Percentiles rank a stretch among this genome's conserved stretches.
Evolutionary conservation across 352 stramenopile genomes (phyloP).

Genomic region (Thraustochytrium sp.): DNA sequence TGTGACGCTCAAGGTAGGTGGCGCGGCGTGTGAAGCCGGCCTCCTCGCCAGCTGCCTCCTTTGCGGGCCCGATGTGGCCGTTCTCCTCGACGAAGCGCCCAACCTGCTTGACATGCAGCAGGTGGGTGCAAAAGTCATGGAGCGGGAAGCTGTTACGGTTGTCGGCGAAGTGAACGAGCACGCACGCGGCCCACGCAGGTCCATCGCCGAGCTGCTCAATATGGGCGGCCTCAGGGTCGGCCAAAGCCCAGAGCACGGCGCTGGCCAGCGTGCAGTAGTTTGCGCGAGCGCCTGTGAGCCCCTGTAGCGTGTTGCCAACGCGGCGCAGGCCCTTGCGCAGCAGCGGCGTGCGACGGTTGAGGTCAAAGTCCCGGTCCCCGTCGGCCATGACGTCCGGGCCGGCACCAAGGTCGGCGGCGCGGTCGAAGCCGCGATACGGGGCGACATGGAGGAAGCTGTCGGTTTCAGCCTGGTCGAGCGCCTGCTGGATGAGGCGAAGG

Average conservation of each 20-base stretch:
- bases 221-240: not conserved
- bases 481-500: constrained; percentile 42
- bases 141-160: not conserved
- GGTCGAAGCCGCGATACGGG: not conserved
- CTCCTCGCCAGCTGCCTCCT: no score
- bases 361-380: not conserved
- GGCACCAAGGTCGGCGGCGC: not conserved
- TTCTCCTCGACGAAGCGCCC: no score
- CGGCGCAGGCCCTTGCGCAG: not conserved
- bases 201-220: not conserved
- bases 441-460: not conserved
- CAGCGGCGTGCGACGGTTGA: not conserved
- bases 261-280: not conserved
- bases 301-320: not conserved
- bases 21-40: no score
- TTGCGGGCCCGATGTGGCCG: no score
- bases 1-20: no score
- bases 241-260: not conserved
- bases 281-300: no score
- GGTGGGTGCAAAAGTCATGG: not conserved
- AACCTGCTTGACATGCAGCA: no score
- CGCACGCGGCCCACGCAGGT: not conserved
- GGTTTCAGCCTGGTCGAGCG: not conserved
- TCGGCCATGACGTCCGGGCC: not conserved
- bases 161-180: not conserved